A percentile compares a stretch with the other conserved stretches of the same genome.
These are phyloP conservation scores for Aciculosporium take DNA, from an alignment of 2,329 filamentous ascomycete species.

Conservation along the genomic window DNA sequence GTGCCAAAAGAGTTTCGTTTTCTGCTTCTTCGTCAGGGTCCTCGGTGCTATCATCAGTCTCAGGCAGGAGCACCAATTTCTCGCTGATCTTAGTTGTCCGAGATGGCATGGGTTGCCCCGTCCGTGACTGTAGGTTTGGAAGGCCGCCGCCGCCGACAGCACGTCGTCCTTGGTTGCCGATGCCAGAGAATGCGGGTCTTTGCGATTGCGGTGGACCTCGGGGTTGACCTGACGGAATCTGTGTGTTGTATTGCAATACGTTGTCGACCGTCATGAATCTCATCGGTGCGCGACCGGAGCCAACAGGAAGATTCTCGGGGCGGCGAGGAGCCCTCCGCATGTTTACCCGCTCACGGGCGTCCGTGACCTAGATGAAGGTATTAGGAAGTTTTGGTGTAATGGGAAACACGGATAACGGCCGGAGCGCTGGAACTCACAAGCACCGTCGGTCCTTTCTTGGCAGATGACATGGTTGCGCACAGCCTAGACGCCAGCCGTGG, in stretches of 20 bases:
- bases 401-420: not conserved
- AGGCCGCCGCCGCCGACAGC: slow-evolving; percentile 23
- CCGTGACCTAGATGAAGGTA: slow-evolving; percentile 19
- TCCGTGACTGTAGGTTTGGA: slow-evolving; percentile 26
- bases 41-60: slow-evolving; percentile 50
- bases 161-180: slow-evolving; percentile 10
- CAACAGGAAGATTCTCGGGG: slow-evolving; percentile 17
- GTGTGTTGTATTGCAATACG: slow-evolving; percentile 82
- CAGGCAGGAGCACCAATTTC: slow-evolving; percentile 88
- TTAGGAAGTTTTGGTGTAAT: slow-evolving; percentile 5
- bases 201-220: slow-evolving; percentile 49
- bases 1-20: slow-evolving; percentile 24
- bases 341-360: slow-evolving; percentile 22
- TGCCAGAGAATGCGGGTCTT: slow-evolving; percentile 11
- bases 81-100: slow-evolving; percentile 89
- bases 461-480: slow-evolving; percentile 23
- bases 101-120: slow-evolving; percentile 54
- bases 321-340: slow-evolving; percentile 20
- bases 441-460: slow-evolving; percentile 46
- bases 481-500: not conserved
- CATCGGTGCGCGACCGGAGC: slow-evolving; percentile 33
- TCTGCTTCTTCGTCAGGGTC: slow-evolving; percentile 44
- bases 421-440: slow-evolving; percentile 29
- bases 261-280: slow-evolving; percentile 85
- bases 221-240: slow-evolving; percentile 88